Conservation (phyloP, 768 basidiomycete genomes). For the Lentinus brumalis region DNA sequence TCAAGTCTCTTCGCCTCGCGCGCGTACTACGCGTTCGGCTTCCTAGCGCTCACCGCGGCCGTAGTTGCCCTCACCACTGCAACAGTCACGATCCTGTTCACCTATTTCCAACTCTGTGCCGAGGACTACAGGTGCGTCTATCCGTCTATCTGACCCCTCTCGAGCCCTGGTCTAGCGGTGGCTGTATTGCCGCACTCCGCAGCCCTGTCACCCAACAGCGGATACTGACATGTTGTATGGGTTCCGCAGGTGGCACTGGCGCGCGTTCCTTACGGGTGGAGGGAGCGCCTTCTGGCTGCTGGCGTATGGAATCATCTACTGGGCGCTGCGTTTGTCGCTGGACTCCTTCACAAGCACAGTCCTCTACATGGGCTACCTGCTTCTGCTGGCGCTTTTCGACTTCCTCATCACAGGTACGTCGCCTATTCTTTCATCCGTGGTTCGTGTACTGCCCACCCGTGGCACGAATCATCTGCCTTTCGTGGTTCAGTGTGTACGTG, state of each 20-base stretch:
- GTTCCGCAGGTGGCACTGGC: conserved; percentile 87
- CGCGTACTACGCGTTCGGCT: conserved; percentile 96
- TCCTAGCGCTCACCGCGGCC: conserved; percentile 82
- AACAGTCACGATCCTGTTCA: conserved; percentile 86
- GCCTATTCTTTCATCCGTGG: not conserved
- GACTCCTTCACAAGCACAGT: conserved; percentile 79
- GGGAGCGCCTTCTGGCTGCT: conserved; percentile 92
- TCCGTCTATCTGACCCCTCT: not conserved
- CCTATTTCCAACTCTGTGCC: conserved; percentile 89
- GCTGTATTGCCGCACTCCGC: too few relatives aligned
- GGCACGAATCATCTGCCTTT: not conserved
- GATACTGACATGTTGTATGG: not conserved
- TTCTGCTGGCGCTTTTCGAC: conserved; percentile 78
- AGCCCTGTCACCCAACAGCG: not conserved
- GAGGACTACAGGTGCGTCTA: conserved; percentile 83
- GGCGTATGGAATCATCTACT: conserved; percentile 87
- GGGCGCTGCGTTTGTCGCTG: conserved; percentile 83
- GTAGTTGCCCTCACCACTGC: conserved; percentile 87
- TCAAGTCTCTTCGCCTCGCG: conserved; percentile 90
- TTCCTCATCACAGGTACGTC: conserved; percentile 83
- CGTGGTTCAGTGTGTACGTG: not conserved
- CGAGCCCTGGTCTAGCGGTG: conserved; percentile 1
- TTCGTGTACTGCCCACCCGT: not conserved
- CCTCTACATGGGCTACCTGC: conserved; percentile 89
- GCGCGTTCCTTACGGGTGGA: conserved; percentile 88